Evolutionary conservation across 2,329 filamentous ascomycete species (phyloP).

Genomic region (Fusarium torulosum): DNA sequence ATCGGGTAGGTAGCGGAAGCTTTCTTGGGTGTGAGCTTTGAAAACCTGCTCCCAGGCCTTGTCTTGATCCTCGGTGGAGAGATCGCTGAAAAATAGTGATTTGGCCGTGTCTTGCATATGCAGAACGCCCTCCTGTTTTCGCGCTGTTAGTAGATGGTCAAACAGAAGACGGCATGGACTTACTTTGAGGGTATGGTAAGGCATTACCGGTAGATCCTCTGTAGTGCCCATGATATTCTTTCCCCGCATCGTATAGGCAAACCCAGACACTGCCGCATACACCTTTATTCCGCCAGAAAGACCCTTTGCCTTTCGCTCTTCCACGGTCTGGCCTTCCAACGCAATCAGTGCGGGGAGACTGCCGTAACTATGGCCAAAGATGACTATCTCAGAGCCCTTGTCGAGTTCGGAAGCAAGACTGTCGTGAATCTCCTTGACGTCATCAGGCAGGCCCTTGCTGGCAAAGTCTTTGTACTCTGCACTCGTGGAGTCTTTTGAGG

Average conservation of each 20-base stretch:
- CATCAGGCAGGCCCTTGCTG: not conserved
- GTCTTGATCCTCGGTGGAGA: accelerated
- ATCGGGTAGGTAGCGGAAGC: not conserved
- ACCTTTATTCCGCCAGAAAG: not conserved
- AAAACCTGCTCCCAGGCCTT: not conserved
- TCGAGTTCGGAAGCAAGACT: not conserved
- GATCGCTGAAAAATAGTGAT: not conserved
- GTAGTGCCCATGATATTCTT: not conserved
- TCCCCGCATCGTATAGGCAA: not conserved
- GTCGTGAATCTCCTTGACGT: not conserved
- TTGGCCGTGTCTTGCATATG: not conserved
- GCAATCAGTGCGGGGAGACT: not conserved
- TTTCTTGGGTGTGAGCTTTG: not conserved
- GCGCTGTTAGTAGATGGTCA: accelerated
- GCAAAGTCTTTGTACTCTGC: not conserved
- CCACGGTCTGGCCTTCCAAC: accelerated
- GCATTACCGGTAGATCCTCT: not conserved
- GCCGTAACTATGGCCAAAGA: slow-evolving; percentile 13
- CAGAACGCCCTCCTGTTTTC: not conserved
- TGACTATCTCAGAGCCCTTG: not conserved
- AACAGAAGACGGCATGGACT: accelerated
- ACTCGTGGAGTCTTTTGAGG: accelerated
- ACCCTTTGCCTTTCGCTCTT: not conserved
- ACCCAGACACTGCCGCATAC: not conserved
- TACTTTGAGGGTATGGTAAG: not conserved